These are phyloP conservation scores for Pseudomicrostroma phylloplanum DNA, from an alignment of 1,284 basidiomycete genomes.

Conservation along the genomic window DNA sequence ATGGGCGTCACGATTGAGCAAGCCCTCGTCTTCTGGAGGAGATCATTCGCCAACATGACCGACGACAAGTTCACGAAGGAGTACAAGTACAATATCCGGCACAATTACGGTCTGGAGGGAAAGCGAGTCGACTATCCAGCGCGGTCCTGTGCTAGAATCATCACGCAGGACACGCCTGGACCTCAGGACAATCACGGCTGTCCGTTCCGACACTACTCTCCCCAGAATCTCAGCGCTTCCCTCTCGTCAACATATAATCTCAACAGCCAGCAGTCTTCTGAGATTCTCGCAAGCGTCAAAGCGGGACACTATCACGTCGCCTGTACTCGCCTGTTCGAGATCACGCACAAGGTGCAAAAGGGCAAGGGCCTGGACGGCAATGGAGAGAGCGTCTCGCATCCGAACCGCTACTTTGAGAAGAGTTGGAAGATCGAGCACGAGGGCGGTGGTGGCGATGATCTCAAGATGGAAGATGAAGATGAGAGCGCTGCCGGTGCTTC, in stretches of 20 bases:
- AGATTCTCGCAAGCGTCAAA: constrained; percentile 78
- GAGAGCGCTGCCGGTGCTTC: background rate
- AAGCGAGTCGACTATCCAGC: constrained; percentile 89
- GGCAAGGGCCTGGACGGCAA: constrained; percentile 75
- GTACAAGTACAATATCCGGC: constrained; percentile 94
- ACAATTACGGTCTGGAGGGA: constrained; percentile 90
- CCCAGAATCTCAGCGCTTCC: constrained; percentile 74
- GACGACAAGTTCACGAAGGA: constrained; percentile 99
- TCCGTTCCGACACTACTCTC: constrained; percentile 84
- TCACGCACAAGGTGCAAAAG: constrained; percentile 84
- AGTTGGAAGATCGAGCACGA: constrained; percentile 51
- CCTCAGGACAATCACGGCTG: constrained; percentile 78
- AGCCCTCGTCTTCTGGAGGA: constrained; percentile 87
- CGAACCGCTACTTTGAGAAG: constrained; percentile 68
- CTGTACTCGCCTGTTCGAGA: constrained; percentile 92
- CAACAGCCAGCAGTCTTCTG: constrained; percentile 69
- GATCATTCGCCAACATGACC: constrained; percentile 65
- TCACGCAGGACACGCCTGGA: constrained; percentile 69
- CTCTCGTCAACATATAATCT: constrained; percentile 69
- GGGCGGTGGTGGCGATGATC: background rate
- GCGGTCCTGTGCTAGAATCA: constrained; percentile 86
- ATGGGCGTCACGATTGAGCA: constrained; percentile 91
- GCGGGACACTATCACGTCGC: constrained; percentile 84
- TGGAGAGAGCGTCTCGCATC: constrained; percentile 86
- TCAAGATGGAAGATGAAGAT: background rate